Percentiles rank a stretch among this genome's conserved stretches.
phyloP scores from a whole-genome alignment of 768 basidiomycete species.

The Dentipellis fragilis region DNA sequence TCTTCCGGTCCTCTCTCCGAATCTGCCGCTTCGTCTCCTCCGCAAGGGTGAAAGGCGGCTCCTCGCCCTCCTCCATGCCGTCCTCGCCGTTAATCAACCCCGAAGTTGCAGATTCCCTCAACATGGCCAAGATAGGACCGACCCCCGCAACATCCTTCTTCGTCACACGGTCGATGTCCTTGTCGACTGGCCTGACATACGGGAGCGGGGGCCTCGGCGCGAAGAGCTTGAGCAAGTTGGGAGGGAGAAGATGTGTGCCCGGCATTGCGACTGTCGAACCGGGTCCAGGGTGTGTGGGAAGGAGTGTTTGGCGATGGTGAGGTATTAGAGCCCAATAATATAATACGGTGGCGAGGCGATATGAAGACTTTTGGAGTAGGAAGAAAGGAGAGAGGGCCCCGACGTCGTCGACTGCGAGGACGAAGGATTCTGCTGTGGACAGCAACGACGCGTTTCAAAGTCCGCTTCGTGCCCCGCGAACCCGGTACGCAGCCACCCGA shows the following conservation, averaged over 20 bases:
- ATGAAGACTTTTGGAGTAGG: background rate
- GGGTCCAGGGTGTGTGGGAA: background rate
- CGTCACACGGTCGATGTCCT: conserved; percentile 66
- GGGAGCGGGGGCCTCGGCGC: conserved; percentile 86
- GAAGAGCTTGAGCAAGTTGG: conserved; percentile 94
- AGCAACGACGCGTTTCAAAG: background rate
- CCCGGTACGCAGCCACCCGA: no score
- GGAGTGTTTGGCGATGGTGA: background rate
- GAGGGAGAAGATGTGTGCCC: conserved; percentile 85
- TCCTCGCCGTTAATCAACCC: conserved; percentile 54
- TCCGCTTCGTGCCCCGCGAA: background rate
- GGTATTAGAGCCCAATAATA: conserved; percentile 3
- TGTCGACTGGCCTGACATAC: conserved; percentile 78
- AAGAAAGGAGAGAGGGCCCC: background rate
- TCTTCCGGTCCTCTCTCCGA: conserved; percentile 67
- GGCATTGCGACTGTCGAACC: conserved; percentile 25
- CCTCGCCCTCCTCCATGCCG: conserved; percentile 78
- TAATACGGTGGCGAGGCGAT: background rate
- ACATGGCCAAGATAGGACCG: conserved; percentile 56
- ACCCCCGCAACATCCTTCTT: conserved; percentile 68
- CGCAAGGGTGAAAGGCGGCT: conserved; percentile 68
- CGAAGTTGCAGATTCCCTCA: conserved; percentile 72
- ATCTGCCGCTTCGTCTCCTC: conserved; percentile 79
- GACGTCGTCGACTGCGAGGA: background rate
- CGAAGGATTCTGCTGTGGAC: background rate